A percentile compares a stretch with the other conserved stretches of the same genome.
phyloP scores from a whole-genome alignment of 352 stramenopile species.

The Globisporangium parvum region DNA sequence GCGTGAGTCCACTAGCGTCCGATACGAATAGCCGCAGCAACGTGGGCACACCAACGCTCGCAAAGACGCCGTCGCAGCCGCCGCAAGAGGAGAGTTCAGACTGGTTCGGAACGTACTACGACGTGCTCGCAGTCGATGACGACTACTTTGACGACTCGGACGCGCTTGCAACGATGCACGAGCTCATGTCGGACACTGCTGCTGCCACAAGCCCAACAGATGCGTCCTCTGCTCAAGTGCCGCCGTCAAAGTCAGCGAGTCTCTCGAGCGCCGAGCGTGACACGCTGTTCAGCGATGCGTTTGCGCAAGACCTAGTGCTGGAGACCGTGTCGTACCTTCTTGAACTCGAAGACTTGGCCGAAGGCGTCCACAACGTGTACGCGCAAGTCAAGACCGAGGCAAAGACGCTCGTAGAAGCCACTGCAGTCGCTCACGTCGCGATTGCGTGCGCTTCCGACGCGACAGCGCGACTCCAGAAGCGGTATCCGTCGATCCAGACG shows the following conservation, averaged over 20 bases:
- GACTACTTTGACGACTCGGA: slow-evolving; percentile 13
- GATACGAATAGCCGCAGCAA: too few species aligned
- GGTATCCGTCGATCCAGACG: slow-evolving; percentile 17
- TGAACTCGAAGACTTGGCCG: slow-evolving; percentile 19
- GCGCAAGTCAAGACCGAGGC: slow-evolving; percentile 24
- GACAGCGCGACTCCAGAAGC: slow-evolving; percentile 17
- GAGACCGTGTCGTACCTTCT: slow-evolving; percentile 24
- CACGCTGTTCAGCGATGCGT: slow-evolving; percentile 15
- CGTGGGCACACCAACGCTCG: too few species aligned
- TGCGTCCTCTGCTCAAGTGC: too few species aligned
- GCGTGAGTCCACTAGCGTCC: too few species aligned
- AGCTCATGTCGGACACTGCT: neutral
- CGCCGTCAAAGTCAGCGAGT: too few species aligned
- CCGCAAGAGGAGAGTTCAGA: neutral
- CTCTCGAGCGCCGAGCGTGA: neutral
- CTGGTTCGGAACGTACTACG: slow-evolving; percentile 20
- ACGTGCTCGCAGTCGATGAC: slow-evolving; percentile 16
- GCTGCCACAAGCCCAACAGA: neutral
- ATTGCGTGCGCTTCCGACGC: slow-evolving; percentile 15
- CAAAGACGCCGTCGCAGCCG: too few species aligned
- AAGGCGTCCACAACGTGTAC: slow-evolving; percentile 22
- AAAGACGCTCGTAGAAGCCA: slow-evolving; percentile 32
- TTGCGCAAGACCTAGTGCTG: slow-evolving; percentile 19
- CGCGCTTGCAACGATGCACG: neutral
- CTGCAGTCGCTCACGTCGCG: slow-evolving; percentile 22